Conservation (phyloP, 2,329 filamentous ascomycete species). For the Trichoderma sp. region DNA sequence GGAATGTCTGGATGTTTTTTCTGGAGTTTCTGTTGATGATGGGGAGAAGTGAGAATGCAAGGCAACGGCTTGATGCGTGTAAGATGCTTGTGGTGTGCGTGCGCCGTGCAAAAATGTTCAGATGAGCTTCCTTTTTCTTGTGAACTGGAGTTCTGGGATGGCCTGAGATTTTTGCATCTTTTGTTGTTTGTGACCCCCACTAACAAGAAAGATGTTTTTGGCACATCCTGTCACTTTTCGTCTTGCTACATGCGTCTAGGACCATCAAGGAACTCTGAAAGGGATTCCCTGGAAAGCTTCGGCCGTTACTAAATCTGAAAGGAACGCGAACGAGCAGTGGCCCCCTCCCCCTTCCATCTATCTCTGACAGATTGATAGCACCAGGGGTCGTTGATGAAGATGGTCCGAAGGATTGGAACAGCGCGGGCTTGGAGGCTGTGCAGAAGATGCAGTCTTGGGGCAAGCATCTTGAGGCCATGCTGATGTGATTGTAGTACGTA, state of each 20-base stretch:
- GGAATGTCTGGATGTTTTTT: background rate
- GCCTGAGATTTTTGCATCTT: background rate
- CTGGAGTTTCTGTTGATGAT: no score
- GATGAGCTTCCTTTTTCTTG: slow-evolving; percentile 20
- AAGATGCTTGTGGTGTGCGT: slow-evolving; percentile 9
- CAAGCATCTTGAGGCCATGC: background rate
- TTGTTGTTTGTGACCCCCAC: background rate
- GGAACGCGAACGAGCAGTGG: background rate
- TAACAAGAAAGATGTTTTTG: no score
- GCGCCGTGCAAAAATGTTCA: background rate
- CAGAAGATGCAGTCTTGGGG: background rate
- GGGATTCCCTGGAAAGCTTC: background rate
- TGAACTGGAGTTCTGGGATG: background rate
- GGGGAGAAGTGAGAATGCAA: background rate
- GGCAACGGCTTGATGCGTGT: slow-evolving; percentile 7
- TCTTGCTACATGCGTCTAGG: no score
- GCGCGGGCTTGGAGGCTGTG: slow-evolving; percentile 2
- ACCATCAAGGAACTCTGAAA: no score
- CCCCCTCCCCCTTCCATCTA: slow-evolving; percentile 1
- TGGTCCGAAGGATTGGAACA: no score
- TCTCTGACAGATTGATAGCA: slow-evolving; percentile 13
- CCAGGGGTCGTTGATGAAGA: background rate
- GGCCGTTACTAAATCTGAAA: background rate
- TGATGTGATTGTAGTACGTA: slow-evolving; percentile 11
- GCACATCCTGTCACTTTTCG: no score